phyloP scores from a whole-genome alignment of 2,329 filamentous ascomycete genomes.

The Aspergillus luchuensis region DNA sequence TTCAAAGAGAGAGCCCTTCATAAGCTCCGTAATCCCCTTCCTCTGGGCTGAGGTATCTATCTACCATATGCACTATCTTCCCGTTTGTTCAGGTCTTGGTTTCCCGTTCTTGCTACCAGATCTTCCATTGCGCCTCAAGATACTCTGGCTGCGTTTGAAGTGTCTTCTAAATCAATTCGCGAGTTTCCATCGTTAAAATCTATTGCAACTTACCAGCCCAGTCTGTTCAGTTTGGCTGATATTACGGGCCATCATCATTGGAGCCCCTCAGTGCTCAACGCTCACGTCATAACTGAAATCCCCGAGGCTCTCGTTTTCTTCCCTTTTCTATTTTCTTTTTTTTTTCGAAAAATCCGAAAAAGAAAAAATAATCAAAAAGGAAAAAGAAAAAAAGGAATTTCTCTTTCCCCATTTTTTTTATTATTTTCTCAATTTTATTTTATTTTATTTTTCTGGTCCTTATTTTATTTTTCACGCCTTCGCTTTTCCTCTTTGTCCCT shows the following conservation, averaged over 20 bases:
- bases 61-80: not conserved
- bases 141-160: not conserved
- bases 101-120: not conserved
- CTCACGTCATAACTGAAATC: slow-evolving; percentile 34
- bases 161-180: not conserved
- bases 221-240: not conserved
- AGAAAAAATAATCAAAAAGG: no score
- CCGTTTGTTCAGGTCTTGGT: not conserved
- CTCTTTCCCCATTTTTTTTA: slow-evolving; percentile 10
- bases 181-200: not conserved
- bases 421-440: slow-evolving; percentile 14
- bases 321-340: slow-evolving; percentile 12
- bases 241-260: slow-evolving; percentile 6
- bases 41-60: not conserved
- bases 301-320: slow-evolving; percentile 28
- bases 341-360: not conserved
- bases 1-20: not conserved
- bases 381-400: not conserved
- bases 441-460: slow-evolving; percentile 17
- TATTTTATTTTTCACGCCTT: slow-evolving; percentile 21
- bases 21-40: not conserved
- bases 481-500: slow-evolving; percentile 16
- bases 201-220: not conserved
- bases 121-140: not conserved
- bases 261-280: slow-evolving; percentile 12